Conservation (phyloP, 345 rosid genomes). For the Populus ilicifolia region DNA sequence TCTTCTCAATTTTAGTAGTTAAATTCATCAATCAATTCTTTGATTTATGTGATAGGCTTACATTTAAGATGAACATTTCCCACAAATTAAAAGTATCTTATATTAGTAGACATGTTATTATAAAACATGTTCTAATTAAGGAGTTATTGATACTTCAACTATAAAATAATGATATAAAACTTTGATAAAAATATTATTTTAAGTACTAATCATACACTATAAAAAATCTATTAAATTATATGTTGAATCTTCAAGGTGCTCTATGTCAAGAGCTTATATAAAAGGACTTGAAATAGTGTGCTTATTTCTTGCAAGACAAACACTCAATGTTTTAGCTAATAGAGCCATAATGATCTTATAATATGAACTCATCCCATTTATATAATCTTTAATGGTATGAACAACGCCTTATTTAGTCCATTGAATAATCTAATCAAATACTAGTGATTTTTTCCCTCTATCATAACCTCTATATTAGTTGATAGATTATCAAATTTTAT, state of each 20-base stretch:
- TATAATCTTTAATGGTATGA: slow-evolving; percentile 70
- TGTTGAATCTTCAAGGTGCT: slow-evolving; percentile 51
- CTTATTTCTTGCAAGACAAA: slow-evolving; percentile 72
- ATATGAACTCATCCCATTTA: slow-evolving; percentile 56
- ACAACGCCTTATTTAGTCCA: slow-evolving; percentile 80
- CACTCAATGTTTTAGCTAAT: slow-evolving; percentile 41
- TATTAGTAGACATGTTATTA: too few species aligned
- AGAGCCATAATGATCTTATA: slow-evolving; percentile 65
- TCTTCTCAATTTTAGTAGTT: too few species aligned
- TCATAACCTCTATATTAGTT: slow-evolving; percentile 72
- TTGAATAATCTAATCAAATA: slow-evolving; percentile 75
- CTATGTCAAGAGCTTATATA: slow-evolving; percentile 67
- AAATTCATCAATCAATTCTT: too few species aligned
- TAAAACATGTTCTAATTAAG: too few species aligned
- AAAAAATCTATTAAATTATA: slow-evolving; percentile 62
- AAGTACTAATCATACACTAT: neutral
- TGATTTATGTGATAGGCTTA: too few species aligned
- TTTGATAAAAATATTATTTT: too few species aligned
- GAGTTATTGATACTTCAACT: too few species aligned
- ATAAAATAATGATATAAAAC: too few species aligned
- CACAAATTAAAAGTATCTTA: too few species aligned
- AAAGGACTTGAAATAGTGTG: slow-evolving; percentile 62
- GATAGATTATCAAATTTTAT: too few species aligned
- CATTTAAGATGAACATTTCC: too few species aligned
- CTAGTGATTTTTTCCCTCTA: slow-evolving; percentile 69